These are phyloP conservation scores for Nakaseomyces sp. DNA, from an alignment of 1,139 yeast genomes.

Conservation along the genomic window DNA sequence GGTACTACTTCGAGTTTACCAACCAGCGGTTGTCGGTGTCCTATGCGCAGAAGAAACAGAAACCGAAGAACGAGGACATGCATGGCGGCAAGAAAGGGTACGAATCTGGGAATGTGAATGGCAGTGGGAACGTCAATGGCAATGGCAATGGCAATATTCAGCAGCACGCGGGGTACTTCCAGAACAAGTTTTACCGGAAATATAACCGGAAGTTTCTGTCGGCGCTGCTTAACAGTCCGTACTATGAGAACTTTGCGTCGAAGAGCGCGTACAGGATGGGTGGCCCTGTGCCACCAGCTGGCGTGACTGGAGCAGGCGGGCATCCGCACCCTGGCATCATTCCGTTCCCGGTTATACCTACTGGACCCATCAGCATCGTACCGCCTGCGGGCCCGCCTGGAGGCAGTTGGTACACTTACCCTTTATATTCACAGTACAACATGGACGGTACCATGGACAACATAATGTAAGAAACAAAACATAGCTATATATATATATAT, in stretches of 20 bases:
- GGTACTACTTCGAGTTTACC: slow-evolving; percentile 19
- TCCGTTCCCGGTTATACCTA: neutral
- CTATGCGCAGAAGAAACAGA: slow-evolving; percentile 25
- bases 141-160: too few relatives aligned
- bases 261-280: neutral
- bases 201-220: slow-evolving; percentile 14
- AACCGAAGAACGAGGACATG: neutral
- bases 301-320: neutral
- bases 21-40: slow-evolving; percentile 25
- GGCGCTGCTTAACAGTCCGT: slow-evolving; percentile 11
- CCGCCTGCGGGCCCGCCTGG: neutral
- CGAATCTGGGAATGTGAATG: too few relatives aligned
- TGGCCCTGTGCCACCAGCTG: neutral
- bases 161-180: too few relatives aligned
- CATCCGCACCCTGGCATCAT: neutral
- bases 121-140: too few relatives aligned
- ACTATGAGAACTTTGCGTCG: slow-evolving; percentile 8
- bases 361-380: neutral
- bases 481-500: too few relatives aligned
- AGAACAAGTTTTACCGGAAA: neutral
- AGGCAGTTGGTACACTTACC: slow-evolving; percentile 2
- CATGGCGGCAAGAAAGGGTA: neutral
- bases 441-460: neutral
- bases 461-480: neutral
- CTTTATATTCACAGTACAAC: neutral